Base-by-base conservation (phyloP, 2,329 filamentous ascomycete genomes). In the Colletotrichum lindemuthianum region DNA sequence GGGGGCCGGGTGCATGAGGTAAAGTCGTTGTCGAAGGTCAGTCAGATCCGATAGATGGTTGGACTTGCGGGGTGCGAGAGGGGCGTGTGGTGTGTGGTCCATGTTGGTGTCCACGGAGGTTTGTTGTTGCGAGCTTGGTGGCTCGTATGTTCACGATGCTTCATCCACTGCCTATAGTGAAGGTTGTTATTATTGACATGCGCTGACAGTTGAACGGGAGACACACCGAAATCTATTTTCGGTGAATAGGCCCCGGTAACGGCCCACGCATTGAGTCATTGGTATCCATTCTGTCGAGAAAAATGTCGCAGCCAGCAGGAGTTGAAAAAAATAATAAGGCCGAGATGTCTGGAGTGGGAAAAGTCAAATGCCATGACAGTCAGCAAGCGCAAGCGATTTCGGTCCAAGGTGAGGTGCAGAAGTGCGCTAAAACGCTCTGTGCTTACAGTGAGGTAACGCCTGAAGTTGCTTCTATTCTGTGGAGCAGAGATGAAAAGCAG, bases 331-430 rank as follows among this genome's bases (percentile, higher is more conserved):
- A 24, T 24, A 24, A 15, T 65, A 65, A 65, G 63, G 63, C 63
- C 63, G 63, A 65, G 52, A 61, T 13, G 54, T 63, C 41, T 61
- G 45, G 36, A 55, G 63, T 44, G 52, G 58, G 58, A 56, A 65
- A 65, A 65, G 58, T 48, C 41, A 56, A 65, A 65, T 61, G 45
- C 51, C 61, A 52, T 61, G 51, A 44, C 48, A 54, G 61, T 60
- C 61, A 63, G 56, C 60, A 53, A 49, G 39, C 41, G n/a, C 33
- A 43, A 41, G 47, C 56, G 47, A 33, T 59, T 15, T 59, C 56
- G 56, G 47, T 24, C 24, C 44, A 47, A 36, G n/a, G 40, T 13
- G 33, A n/a, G 43, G 43, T 43, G 41, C 43, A 45, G 43, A 57
- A 48, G 32, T 15, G 43, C 43, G 43, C 43, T 57, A 44, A 24